Conservation (phyloP, 306 rosid species). For the Urtica urens region DNA sequence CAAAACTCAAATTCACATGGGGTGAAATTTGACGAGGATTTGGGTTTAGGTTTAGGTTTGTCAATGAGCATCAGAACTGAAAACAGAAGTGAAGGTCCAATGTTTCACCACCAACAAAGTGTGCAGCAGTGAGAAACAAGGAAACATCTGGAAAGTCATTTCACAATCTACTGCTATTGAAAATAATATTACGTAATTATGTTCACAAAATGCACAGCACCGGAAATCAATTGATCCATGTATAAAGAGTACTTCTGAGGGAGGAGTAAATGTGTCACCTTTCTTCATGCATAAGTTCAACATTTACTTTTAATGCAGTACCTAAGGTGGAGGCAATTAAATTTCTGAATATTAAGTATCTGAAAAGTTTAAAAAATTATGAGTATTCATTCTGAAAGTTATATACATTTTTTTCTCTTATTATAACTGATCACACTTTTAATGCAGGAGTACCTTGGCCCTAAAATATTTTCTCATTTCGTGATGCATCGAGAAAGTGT, state of each 20-base stretch:
- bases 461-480: too few species aligned
- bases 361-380: background rate
- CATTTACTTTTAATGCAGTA: too few species aligned
- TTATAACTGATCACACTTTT: too few species aligned
- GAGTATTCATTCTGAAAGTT: too few species aligned
- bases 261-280: too few species aligned
- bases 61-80: background rate
- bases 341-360: background rate
- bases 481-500: constrained; percentile 68
- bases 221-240: background rate
- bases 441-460: constrained; percentile 80
- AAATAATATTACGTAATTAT: background rate
- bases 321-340: too few species aligned
- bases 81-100: background rate
- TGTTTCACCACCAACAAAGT: too few species aligned
- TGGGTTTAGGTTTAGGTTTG: background rate
- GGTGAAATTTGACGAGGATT: background rate
- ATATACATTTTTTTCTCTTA: too few species aligned
- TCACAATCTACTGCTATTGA: background rate
- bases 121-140: background rate
- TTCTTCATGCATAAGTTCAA: too few species aligned
- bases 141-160: background rate
- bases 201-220: too few species aligned
- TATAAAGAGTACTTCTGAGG: too few species aligned
- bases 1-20: background rate